Percentiles rank a stretch among this genome's conserved stretches.
phyloP scores from a whole-genome alignment of 768 basidiomycete species.

The Peribolospora baueri region DNA sequence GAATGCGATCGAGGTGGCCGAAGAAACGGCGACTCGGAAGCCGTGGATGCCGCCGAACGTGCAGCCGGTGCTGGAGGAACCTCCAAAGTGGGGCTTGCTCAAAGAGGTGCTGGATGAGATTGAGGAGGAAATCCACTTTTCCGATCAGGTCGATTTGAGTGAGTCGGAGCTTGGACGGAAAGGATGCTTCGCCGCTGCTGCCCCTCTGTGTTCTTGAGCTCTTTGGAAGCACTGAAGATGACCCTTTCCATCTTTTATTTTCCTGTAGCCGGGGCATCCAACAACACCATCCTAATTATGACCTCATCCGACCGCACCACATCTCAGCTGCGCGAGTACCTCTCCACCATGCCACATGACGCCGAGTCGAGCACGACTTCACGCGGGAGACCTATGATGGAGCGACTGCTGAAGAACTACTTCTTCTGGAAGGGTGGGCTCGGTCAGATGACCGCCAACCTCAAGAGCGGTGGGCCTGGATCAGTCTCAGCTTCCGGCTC shows the following conservation, averaged over 20 bases:
- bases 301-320: constrained; percentile 53
- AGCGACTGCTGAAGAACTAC: constrained; percentile 42
- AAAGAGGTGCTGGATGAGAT: constrained; percentile 71
- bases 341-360: constrained; percentile 30
- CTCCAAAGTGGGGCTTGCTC: constrained; percentile 77
- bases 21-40: constrained; percentile 3
- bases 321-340: constrained; percentile 50
- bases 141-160: constrained; percentile 7
- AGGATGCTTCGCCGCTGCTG: background rate
- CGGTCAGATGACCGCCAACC: constrained; percentile 13
- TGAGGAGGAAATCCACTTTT: constrained; percentile 43
- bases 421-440: constrained; percentile 52
- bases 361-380: background rate
- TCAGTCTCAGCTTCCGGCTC: background rate
- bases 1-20: constrained; percentile 2
- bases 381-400: constrained; percentile 49
- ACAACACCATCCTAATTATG: constrained; percentile 61
- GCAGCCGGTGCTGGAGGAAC: constrained; percentile 71
- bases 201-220: background rate
- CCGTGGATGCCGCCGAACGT: constrained; percentile 52
- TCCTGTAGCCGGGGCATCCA: constrained; percentile 7
- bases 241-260: background rate
- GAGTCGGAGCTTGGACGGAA: background rate
- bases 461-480: constrained; percentile 5
- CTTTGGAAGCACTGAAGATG: background rate